Conservation (phyloP, 495 filamentous ascomycete genomes). For the Rusavskia elegans region DNA sequence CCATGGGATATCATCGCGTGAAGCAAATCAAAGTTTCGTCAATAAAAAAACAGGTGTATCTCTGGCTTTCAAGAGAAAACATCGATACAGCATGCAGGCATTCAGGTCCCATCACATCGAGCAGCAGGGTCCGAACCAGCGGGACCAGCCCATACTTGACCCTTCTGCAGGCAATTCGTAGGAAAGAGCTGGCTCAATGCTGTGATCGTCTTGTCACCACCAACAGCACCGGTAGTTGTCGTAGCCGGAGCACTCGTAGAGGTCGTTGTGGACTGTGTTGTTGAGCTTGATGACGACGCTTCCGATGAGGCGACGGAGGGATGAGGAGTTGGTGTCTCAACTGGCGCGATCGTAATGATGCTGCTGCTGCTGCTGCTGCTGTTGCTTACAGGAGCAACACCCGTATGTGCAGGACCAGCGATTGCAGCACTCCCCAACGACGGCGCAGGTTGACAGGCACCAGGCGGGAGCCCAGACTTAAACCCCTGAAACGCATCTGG, state of each 20-base stretch:
- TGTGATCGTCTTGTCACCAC: constrained; percentile 5
- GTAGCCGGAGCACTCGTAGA: background rate
- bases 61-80: too few species aligned
- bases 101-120: background rate
- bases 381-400: background rate
- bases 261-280: background rate
- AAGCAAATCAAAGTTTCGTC: too few species aligned
- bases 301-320: background rate
- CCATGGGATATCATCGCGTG: too few species aligned
- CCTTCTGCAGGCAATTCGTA: constrained; percentile 6
- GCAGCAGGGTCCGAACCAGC: constrained; percentile 4
- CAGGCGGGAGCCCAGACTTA: background rate
- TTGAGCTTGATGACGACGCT: background rate
- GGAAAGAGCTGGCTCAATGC: constrained; percentile 5
- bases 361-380: background rate
- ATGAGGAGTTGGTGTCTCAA: too few species aligned
- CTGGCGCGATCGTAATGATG: background rate
- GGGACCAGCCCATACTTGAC: constrained; percentile 6
- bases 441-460: constrained; percentile 5
- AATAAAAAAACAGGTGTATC: too few species aligned
- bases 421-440: background rate
- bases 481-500: constrained; percentile 7
- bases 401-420: background rate
- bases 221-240: too few species aligned
- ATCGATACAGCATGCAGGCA: too few species aligned